Evolutionary conservation across 2,329 filamentous ascomycete genomes (phyloP).

Genomic region (Delphinella strobiligena): DNA sequence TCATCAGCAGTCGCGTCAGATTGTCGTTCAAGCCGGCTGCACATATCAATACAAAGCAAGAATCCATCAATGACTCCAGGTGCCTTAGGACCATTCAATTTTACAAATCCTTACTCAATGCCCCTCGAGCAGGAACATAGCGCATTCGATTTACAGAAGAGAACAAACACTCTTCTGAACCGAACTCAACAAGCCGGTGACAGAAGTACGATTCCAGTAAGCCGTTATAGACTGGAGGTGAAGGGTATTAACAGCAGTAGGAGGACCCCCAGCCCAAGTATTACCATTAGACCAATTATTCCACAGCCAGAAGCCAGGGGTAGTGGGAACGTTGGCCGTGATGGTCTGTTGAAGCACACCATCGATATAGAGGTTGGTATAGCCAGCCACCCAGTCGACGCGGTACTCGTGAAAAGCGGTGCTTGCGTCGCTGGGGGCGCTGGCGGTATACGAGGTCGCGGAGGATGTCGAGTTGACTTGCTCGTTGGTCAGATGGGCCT

Average conservation of each 20-base stretch:
- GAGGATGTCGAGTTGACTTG: constrained; percentile 51
- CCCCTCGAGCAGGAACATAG: too few species aligned
- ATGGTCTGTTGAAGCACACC: constrained; percentile 44
- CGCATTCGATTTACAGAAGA: too few species aligned
- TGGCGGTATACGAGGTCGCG: constrained; percentile 49
- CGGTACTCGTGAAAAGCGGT: constrained; percentile 70
- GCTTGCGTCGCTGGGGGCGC: constrained; percentile 46
- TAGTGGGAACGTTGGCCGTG: constrained; percentile 35
- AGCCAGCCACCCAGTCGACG: constrained; percentile 55
- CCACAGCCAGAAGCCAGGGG: constrained; percentile 54
- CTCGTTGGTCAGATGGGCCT: constrained; percentile 39
- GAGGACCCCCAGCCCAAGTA: constrained; percentile 61
- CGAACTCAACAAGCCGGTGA: neutral
- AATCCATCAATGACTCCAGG: too few species aligned
- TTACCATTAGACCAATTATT: constrained; percentile 64
- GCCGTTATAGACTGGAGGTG: constrained; percentile 60
- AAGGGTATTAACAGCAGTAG: constrained; percentile 47
- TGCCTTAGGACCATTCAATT: too few species aligned
- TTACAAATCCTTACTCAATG: too few species aligned
- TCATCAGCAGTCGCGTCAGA: too few species aligned
- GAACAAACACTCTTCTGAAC: too few species aligned
- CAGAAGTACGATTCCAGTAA: constrained; percentile 31
- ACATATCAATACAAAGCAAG: too few species aligned
- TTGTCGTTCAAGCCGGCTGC: too few species aligned
- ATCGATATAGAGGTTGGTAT: constrained; percentile 60